phyloP scores from a whole-genome alignment of 805 yeast species.

The Ogataea pilisensis region DNA sequence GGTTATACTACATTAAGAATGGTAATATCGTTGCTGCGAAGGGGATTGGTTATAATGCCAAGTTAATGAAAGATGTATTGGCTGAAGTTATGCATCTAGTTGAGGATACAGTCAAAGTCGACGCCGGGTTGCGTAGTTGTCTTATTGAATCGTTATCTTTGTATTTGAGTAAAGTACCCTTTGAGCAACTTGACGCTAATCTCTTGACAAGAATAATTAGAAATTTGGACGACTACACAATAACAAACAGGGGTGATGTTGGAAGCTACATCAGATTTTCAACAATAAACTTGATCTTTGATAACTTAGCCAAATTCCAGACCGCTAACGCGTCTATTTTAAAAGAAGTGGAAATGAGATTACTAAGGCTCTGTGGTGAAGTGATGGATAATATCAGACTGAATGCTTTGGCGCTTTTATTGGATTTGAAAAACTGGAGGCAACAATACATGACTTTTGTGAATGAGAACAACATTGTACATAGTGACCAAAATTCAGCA shows the following conservation, averaged over 20 bases:
- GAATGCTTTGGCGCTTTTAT: constrained; percentile 38
- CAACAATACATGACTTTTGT: too few relatives aligned
- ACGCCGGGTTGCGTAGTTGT: constrained; percentile 24
- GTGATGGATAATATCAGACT: constrained; percentile 51
- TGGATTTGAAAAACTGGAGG: constrained; percentile 22
- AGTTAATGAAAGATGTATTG: constrained; percentile 13
- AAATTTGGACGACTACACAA: constrained; percentile 70
- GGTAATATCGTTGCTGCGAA: constrained; percentile 37
- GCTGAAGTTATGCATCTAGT: constrained; percentile 27
- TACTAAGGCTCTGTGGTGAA: constrained; percentile 61
- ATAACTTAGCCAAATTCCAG: constrained; percentile 22
- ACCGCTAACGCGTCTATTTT: constrained; percentile 6
- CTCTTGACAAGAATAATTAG: constrained; percentile 20
- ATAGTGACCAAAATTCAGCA: too few relatives aligned
- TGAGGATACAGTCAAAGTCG: constrained; percentile 21
- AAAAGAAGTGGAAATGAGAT: constrained; percentile 26
- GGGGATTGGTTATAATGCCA: constrained; percentile 30
- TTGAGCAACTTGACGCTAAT: constrained; percentile 7
- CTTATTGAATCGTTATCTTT: constrained; percentile 25
- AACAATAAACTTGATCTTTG: constrained; percentile 38
- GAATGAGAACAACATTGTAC: too few relatives aligned
- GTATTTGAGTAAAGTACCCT: constrained; percentile 19
- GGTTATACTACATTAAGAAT: constrained; percentile 35
- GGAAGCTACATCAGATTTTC: constrained; percentile 67
- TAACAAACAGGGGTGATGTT: constrained; percentile 85